These are phyloP conservation scores for Botryotinia narcissicola DNA, from an alignment of 2,329 filamentous ascomycete genomes.

Conservation along the genomic window DNA sequence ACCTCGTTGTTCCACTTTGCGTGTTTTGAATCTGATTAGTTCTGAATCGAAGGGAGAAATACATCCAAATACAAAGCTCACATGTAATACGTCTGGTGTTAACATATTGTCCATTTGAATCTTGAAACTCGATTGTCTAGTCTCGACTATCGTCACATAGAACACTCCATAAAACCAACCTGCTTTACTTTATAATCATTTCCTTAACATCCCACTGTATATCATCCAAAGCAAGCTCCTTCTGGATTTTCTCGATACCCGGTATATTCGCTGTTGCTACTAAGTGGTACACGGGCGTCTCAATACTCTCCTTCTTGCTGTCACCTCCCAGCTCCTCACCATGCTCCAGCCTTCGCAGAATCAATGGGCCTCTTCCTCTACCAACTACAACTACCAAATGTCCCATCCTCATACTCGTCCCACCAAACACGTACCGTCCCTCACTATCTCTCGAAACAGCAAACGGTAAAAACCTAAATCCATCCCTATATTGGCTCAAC, in stretches of 20 bases:
- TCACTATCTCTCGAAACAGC: neutral
- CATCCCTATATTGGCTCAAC: neutral
- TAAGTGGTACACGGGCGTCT: neutral
- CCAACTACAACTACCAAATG: neutral
- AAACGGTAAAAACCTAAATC: neutral
- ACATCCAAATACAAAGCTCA: neutral
- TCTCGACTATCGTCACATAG: neutral
- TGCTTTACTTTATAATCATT: neutral
- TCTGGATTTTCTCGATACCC: neutral
- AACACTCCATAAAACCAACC: neutral
- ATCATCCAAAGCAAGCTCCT: neutral
- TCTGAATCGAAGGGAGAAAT: neutral
- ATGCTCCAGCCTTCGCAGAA: neutral
- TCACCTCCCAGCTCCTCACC: neutral
- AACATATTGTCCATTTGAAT: neutral
- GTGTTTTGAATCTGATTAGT: neutral
- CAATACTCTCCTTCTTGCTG: neutral
- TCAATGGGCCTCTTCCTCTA: neutral
- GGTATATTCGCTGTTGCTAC: neutral
- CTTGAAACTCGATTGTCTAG: neutral
- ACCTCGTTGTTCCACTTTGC: neutral
- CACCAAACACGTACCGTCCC: neutral
- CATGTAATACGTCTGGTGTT: neutral
- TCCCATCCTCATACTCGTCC: neutral
- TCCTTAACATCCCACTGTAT: neutral